Evolutionary conservation across 2,329 filamentous ascomycete genomes (phyloP).

Genomic region (Phaeomoniella chlamydospora): DNA sequence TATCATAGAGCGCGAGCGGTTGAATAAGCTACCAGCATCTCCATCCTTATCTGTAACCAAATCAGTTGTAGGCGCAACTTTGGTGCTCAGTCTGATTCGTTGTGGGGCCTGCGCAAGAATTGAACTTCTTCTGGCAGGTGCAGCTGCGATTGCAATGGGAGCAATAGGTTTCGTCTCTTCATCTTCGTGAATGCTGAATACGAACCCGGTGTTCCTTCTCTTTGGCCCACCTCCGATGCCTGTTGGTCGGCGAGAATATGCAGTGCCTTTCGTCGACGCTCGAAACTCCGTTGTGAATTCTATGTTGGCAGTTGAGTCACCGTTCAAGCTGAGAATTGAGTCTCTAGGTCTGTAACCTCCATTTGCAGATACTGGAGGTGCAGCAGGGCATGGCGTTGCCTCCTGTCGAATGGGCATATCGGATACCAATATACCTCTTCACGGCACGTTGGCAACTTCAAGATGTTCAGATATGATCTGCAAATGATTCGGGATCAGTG

Average conservation of each 20-base stretch:
- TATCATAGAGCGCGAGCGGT: neutral
- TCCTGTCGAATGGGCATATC: neutral
- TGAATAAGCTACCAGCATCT: slow-evolving; percentile 2
- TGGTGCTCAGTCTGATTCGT: slow-evolving; percentile 20
- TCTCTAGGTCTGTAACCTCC: neutral
- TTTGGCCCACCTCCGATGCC: slow-evolving; percentile 8
- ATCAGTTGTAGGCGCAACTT: slow-evolving; percentile 10
- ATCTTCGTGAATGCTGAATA: slow-evolving; percentile 25
- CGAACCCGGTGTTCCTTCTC: slow-evolving; percentile 11
- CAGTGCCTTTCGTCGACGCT: slow-evolving; percentile 10
- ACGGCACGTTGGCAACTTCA: too few relatives aligned
- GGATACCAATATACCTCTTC: too few relatives aligned
- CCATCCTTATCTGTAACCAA: too few relatives aligned
- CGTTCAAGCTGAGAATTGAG: slow-evolving; percentile 2
- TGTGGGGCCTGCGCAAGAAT: slow-evolving; percentile 25
- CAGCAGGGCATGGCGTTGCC: neutral
- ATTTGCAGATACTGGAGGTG: neutral
- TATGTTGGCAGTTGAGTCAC: slow-evolving; percentile 21
- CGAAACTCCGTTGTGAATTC: slow-evolving; percentile 26
- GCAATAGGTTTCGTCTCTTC: neutral
- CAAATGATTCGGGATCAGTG: too few relatives aligned
- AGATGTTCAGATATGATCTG: too few relatives aligned
- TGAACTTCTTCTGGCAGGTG: slow-evolving; percentile 6
- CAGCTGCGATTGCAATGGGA: slow-evolving; percentile 5
- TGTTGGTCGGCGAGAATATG: slow-evolving; percentile 15